Percentiles rank a stretch among this genome's conserved stretches.
Conservation (phyloP, 352 stramenopile species). For the Phytopythium litorale region DNA sequence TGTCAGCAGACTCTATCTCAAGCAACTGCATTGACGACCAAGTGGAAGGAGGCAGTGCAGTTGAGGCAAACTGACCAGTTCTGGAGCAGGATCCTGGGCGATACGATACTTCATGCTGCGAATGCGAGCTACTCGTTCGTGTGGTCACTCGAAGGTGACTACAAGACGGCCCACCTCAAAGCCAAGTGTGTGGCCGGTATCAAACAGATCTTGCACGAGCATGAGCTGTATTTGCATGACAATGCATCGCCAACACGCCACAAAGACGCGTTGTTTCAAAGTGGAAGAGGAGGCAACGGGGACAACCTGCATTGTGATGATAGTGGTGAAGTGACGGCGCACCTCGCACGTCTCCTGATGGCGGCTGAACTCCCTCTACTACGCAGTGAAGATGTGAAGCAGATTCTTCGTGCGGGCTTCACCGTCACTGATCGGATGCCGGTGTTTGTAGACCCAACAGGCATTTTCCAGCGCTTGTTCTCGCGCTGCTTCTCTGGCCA, state of each 20-base stretch:
- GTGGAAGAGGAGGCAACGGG: not conserved
- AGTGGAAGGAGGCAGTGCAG: slow-evolving; percentile 5
- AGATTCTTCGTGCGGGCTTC: slow-evolving; percentile 22
- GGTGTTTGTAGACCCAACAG: slow-evolving; percentile 35
- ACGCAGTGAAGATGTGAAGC: slow-evolving; percentile 1
- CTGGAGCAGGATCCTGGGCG: not conserved
- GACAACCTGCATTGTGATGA: not conserved
- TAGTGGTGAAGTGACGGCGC: not conserved
- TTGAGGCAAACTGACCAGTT: not conserved
- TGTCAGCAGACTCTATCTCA: slow-evolving; percentile 1
- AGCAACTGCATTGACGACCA: not conserved
- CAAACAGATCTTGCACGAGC: not conserved
- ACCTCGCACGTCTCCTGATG: slow-evolving; percentile 29
- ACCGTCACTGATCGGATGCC: slow-evolving; percentile 32
- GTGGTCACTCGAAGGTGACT: not conserved
- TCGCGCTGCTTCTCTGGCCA: slow-evolving; percentile 45
- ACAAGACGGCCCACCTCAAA: not conserved
- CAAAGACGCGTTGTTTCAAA: not conserved
- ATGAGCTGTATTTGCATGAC: not conserved
- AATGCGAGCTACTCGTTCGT: slow-evolving; percentile 14
- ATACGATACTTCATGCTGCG: slow-evolving; percentile 7
- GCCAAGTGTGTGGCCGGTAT: not conserved
- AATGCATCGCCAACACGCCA: not conserved
- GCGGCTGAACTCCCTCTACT: slow-evolving; percentile 35
- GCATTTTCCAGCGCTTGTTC: slow-evolving; percentile 41